Percentiles rank a stretch among this genome's conserved stretches.
Conservation (phyloP, 2,329 filamentous ascomycete species). For the Cladophialophora exuberans region DNA sequence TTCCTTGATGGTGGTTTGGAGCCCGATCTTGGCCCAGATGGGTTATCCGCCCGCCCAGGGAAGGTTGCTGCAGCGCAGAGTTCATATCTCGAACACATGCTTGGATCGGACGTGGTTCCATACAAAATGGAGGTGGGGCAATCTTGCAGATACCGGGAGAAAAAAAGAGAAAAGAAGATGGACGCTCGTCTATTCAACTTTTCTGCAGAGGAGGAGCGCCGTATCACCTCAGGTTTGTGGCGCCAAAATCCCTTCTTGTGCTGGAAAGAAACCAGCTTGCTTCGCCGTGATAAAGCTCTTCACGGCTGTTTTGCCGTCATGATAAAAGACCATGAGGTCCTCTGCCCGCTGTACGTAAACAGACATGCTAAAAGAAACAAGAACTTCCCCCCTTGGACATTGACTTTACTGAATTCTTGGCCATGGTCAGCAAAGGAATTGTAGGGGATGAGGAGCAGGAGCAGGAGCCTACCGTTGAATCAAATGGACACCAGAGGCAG, state of each 20-base stretch:
- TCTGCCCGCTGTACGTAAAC: not conserved
- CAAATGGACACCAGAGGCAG: conserved; percentile 90
- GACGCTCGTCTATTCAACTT: conserved; percentile 13
- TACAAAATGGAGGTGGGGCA: not conserved
- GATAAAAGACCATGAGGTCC: not conserved
- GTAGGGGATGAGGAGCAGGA: not conserved
- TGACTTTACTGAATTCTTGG: conserved; percentile 25
- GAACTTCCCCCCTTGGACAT: not conserved
- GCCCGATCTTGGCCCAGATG: conserved; percentile 4
- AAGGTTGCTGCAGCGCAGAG: not conserved
- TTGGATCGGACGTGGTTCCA: not conserved
- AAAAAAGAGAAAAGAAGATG: not conserved
- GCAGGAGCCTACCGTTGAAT: conserved; percentile 77
- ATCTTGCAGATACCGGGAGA: conserved; percentile 3
- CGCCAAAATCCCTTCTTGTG: not conserved
- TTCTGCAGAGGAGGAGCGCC: conserved; percentile 7
- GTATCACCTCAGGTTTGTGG: no score
- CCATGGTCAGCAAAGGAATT: conserved; percentile 12
- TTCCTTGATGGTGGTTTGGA: not conserved
- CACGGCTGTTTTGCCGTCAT: not conserved
- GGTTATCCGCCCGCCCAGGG: no score
- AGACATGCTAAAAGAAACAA: not conserved
- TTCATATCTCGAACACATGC: not conserved
- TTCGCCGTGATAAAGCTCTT: not conserved
- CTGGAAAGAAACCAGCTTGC: not conserved